Base-by-base conservation (phyloP, 208 protist genomes). In the Crithidia sp. region DNA sequence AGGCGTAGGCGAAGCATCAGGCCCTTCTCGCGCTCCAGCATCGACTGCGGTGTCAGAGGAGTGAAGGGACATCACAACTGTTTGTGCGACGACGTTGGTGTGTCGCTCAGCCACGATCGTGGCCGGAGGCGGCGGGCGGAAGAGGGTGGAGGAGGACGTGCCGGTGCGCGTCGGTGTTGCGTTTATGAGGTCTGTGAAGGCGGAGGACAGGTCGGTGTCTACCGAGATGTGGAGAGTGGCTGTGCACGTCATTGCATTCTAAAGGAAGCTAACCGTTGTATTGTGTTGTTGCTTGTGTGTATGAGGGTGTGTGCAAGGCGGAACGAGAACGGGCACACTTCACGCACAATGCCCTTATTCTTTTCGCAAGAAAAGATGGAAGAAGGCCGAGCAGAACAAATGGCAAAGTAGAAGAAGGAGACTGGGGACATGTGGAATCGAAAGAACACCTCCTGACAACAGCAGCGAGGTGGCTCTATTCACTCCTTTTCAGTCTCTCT, bases 61-160 rank as follows among this genome's bases (percentile, higher is more conserved):
- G 16, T 8, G 17, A 9, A 79, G 47, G 5, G 50, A 43, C 44
- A 79, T 37, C 4, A 74, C 61, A 9, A 74, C 61, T 2, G 74
- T 79, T 49, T 79, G 74, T n/a, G 74, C 61, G 19, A 79, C 74
- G 12, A 67, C 74, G 54, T 79, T 79, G 43, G 55, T 36, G 54
- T 50, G 12, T 3, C 74, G 74, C 19, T 28, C 54, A 2, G 60
- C 66, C 14, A 14, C 36, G 44, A 74, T 43, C 0, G 17, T 10
- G 3, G 67, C 70, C 40, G 61, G 67, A 2, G 74, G 19, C 36
- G 67, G 74, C 8, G 65, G 17, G 19, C 44, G 70, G 8, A 52
- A 4, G 52, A 74, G 62, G 13, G 28, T 28, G 28, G 67, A 28
- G 28, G 44, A 19, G 6, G 56, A 2, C 52, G 13, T 54, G 49